A percentile compares a stretch with the other conserved stretches of the same genome.
phyloP scores from a whole-genome alignment of 441 rosid genomes.

The Codiaeum variegatum region DNA sequence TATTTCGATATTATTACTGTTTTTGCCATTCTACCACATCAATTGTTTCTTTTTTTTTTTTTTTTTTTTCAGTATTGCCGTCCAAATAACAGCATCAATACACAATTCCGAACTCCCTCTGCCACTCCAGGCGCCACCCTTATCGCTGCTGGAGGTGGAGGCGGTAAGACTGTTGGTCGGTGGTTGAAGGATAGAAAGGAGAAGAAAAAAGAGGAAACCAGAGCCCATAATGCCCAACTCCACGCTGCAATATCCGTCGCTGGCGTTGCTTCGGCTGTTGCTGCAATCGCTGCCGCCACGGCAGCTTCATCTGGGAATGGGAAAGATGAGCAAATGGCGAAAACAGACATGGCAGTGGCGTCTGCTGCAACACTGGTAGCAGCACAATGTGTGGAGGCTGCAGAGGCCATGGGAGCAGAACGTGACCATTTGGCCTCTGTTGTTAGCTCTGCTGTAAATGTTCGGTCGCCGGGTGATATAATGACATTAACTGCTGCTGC shows the following conservation, averaged over 20 bases:
- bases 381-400: conserved; percentile 88
- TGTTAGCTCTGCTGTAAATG: conserved; percentile 77
- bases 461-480: conserved; percentile 74
- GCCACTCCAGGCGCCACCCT: conserved; percentile 24
- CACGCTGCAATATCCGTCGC: conserved; percentile 84
- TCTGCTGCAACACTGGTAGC: conserved; percentile 89
- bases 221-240: conserved; percentile 89
- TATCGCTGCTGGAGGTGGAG: conserved; percentile 33
- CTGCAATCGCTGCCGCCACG: conserved; percentile 81
- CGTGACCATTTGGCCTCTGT: conserved; percentile 73
- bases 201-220: conserved; percentile 81
- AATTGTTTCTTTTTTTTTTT: neutral
- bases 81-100: conserved; percentile 31
- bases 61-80: conserved; percentile 57
- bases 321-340: conserved; percentile 77
- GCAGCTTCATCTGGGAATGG: conserved; percentile 62
- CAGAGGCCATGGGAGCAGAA: conserved; percentile 86
- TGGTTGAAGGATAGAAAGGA: conserved; percentile 85
- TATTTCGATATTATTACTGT: neutral
- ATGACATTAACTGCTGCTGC: conserved; percentile 88
- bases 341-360: conserved; percentile 84
- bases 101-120: conserved; percentile 38
- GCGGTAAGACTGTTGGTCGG: conserved; percentile 80
- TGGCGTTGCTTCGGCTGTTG: conserved; percentile 83
- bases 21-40: neutral